A percentile compares a stretch with the other conserved stretches of the same genome.
These are phyloP conservation scores for Bipolaris zeicola DNA, from an alignment of 2,329 filamentous ascomycete species.

Conservation along the genomic window DNA sequence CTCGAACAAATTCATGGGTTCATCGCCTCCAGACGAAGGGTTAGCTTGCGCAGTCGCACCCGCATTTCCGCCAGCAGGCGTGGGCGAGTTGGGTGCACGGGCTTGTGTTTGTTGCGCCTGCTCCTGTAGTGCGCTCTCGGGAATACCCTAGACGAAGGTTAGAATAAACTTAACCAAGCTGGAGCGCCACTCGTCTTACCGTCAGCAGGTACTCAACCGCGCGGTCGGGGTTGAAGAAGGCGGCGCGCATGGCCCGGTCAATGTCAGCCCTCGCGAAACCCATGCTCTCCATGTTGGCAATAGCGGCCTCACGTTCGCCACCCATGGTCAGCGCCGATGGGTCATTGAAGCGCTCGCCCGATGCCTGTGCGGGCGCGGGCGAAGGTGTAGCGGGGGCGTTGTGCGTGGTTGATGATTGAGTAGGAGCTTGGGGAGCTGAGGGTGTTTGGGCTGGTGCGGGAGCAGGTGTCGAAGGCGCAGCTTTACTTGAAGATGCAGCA, in stretches of 20 bases:
- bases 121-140: slow-evolving; percentile 78
- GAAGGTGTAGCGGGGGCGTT: slow-evolving; percentile 59
- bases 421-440: slow-evolving; percentile 62
- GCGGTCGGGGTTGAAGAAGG: slow-evolving; percentile 95
- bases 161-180: slow-evolving; percentile 21
- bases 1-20: slow-evolving; percentile 87
- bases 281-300: slow-evolving; percentile 96
- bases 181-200: slow-evolving; percentile 58
- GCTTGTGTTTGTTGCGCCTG: slow-evolving; percentile 52
- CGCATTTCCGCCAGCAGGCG: slow-evolving; percentile 43
- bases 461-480: slow-evolving; percentile 64
- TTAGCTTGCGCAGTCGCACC: slow-evolving; percentile 49
- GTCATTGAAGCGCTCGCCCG: slow-evolving; percentile 63
- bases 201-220: slow-evolving; percentile 94
- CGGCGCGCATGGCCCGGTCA: slow-evolving; percentile 91
- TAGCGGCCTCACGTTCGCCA: slow-evolving; percentile 77
- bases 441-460: slow-evolving; percentile 55
- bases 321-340: slow-evolving; percentile 87
- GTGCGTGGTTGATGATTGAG: slow-evolving; percentile 54
- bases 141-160: slow-evolving; percentile 72
- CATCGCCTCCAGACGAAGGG: slow-evolving; percentile 58
- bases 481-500: slow-evolving; percentile 52
- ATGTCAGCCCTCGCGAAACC: slow-evolving; percentile 89
- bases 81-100: slow-evolving; percentile 48
- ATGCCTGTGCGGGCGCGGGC: slow-evolving; percentile 53